Percentiles rank a stretch among this genome's conserved stretches.
Conservation (phyloP, 108 stramenopile species). For the Skeletonema marinoi region DNA sequence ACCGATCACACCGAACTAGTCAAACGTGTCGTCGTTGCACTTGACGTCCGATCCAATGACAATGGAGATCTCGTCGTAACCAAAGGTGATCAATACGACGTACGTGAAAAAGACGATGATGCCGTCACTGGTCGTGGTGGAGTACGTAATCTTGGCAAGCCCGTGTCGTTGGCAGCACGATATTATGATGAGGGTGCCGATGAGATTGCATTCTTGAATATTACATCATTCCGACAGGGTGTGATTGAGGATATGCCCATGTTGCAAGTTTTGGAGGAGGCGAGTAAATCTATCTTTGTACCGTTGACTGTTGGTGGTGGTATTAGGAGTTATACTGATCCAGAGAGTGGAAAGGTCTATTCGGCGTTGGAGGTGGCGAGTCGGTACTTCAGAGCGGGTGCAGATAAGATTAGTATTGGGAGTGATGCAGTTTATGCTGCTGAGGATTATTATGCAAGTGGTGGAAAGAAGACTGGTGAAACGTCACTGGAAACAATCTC, state of each 20-base stretch:
- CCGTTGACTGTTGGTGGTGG: constrained; percentile 98
- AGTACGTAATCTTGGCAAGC: constrained; percentile 98
- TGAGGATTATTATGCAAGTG: constrained; percentile 63
- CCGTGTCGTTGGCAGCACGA: constrained; percentile 85
- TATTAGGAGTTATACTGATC: constrained; percentile 93
- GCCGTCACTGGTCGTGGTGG: constrained; percentile 75
- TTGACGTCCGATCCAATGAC: constrained; percentile 97
- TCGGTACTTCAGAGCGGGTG: constrained; percentile 98
- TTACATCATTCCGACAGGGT: constrained; percentile 94
- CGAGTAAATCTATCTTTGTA: constrained; percentile 94
- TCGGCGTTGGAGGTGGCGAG: constrained; percentile 94
- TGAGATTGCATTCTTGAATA: constrained; percentile 97
- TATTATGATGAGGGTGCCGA: constrained; percentile 98
- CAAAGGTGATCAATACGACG: constrained; percentile 99
- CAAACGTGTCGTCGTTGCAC: constrained; percentile 93
- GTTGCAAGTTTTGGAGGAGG: constrained; percentile 93
- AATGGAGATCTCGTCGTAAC: constrained; percentile 97
- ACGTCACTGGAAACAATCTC: constrained; percentile 94
- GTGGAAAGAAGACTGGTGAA: constrained; percentile 69
- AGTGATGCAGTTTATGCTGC: constrained; percentile 95
- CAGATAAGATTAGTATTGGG: constrained; percentile 97
- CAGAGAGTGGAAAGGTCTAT: constrained; percentile 72
- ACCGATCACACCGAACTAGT: constrained; percentile 59
- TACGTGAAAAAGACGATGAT: constrained; percentile 88
- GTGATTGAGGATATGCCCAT: constrained; percentile 97